Conservation (phyloP, 2,329 filamentous ascomycete species). For the Aspergillus hiratsukae region DNA sequence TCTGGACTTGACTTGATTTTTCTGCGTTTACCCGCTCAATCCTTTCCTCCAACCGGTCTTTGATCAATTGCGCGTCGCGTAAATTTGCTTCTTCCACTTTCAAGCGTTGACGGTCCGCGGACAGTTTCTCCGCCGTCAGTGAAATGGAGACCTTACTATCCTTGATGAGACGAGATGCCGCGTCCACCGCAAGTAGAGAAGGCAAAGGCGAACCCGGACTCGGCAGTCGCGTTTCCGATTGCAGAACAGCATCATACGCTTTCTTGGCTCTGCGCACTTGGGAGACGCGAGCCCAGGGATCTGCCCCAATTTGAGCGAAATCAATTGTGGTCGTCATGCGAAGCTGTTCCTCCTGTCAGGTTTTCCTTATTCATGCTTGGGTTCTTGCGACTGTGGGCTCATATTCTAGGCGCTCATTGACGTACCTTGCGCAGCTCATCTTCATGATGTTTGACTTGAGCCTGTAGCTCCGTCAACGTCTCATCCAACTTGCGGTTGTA, state of each 20-base stretch:
- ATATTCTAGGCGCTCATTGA: neutral
- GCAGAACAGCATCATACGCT: constrained; percentile 62
- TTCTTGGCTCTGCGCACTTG: constrained; percentile 54
- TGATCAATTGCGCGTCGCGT: constrained; percentile 46
- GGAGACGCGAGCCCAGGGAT: constrained; percentile 31
- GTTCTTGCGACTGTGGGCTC: neutral
- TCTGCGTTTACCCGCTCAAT: constrained; percentile 57
- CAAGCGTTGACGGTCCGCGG: constrained; percentile 35
- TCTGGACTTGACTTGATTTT: constrained; percentile 53
- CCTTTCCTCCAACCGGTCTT: constrained; percentile 49
- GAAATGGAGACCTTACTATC: constrained; percentile 60
- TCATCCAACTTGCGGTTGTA: constrained; percentile 51
- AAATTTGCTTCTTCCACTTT: constrained; percentile 45
- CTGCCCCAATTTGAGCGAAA: constrained; percentile 26
- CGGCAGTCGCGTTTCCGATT: constrained; percentile 62
- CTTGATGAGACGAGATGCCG: constrained; percentile 59
- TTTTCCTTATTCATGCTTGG: neutral
- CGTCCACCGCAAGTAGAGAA: constrained; percentile 65
- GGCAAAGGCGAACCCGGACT: constrained; percentile 64
- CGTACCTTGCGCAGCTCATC: constrained; percentile 44
- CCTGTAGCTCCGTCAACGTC: constrained; percentile 64
- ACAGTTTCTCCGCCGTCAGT: constrained; percentile 39
- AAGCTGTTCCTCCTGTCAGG: constrained; percentile 26
- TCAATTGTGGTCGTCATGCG: constrained; percentile 27
- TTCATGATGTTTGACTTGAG: constrained; percentile 46